A percentile compares a stretch with the other conserved stretches of the same genome.
Conservation (phyloP, 495 filamentous ascomycete species). For the Ramalina intermedia region DNA sequence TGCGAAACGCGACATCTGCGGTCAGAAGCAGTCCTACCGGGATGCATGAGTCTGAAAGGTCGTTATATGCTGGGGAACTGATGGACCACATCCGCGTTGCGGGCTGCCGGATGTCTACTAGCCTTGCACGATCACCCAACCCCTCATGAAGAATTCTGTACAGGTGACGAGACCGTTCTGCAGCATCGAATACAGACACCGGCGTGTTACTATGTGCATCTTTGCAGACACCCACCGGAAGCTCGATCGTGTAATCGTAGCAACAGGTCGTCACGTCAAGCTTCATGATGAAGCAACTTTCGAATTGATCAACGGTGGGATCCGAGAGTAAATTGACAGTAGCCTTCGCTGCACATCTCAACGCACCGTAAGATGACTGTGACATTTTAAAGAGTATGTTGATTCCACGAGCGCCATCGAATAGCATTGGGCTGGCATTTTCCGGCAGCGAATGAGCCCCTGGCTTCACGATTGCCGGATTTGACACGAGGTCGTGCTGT, state of each 20-base stretch:
- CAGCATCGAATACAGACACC: neutral
- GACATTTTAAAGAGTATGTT: conserved; percentile 92
- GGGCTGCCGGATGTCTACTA: conserved; percentile 42
- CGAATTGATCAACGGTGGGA: conserved; percentile 63
- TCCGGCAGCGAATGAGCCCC: conserved; percentile 18
- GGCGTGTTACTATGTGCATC: neutral
- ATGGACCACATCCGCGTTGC: conserved; percentile 24
- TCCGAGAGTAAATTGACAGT: conserved; percentile 63
- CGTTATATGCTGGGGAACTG: conserved; percentile 14
- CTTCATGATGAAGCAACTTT: conserved; percentile 64
- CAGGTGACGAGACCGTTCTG: conserved; percentile 14
- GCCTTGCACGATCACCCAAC: conserved; percentile 55
- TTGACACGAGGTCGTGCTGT: conserved; percentile 47
- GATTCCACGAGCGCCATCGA: conserved; percentile 53
- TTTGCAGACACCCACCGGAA: neutral
- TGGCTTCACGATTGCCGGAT: conserved; percentile 36
- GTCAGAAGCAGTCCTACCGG: conserved; percentile 58
- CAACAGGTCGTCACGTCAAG: conserved; percentile 48
- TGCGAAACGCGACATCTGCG: conserved; percentile 49
- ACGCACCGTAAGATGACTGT: conserved; percentile 59
- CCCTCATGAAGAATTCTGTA: conserved; percentile 52
- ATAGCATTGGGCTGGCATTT: conserved; percentile 30
- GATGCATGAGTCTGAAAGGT: conserved; percentile 18
- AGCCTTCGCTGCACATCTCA: conserved; percentile 55
- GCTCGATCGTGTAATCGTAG: conserved; percentile 47